Evolutionary conservation across 805 yeast species (phyloP).

Genomic region (Metschnikowia kofuensis): DNA sequence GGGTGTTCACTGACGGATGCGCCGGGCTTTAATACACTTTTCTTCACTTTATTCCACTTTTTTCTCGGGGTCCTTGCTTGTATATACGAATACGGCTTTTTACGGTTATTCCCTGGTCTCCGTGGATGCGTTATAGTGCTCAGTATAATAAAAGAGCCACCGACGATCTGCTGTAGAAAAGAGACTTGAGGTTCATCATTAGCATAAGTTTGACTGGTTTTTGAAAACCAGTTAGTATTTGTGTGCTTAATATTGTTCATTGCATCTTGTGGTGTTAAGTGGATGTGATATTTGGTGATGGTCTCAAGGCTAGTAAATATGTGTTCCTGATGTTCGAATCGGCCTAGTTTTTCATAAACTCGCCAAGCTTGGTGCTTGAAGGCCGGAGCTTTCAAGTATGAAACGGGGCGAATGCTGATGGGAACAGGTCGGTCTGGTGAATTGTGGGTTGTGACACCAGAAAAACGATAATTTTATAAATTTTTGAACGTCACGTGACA

Average conservation of each 20-base stretch:
- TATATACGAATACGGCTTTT: constrained; percentile 22
- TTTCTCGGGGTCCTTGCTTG: constrained; percentile 8
- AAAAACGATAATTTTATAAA: too few species aligned
- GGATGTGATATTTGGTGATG: not conserved
- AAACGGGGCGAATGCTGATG: not conserved
- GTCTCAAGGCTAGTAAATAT: not conserved
- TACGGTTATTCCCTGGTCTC: constrained; percentile 23
- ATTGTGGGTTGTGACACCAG: too few species aligned
- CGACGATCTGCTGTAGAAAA: constrained; percentile 36
- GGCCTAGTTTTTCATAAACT: not conserved
- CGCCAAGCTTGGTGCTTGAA: constrained; percentile 6
- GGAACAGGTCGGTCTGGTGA: not conserved
- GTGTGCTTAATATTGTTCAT: not conserved
- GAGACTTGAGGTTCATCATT: constrained; percentile 14
- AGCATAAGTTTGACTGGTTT: too few species aligned
- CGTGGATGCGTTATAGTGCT: constrained; percentile 40
- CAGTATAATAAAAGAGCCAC: constrained; percentile 44
- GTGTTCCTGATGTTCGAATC: not conserved
- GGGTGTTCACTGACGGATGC: not conserved
- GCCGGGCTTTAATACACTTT: constrained; percentile 22
- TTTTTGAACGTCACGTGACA: too few species aligned
- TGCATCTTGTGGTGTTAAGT: constrained; percentile 8
- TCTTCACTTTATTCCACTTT: constrained; percentile 14
- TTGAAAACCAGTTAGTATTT: too few species aligned
- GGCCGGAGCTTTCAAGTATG: constrained; percentile 8